Percentiles rank a stretch among this genome's conserved stretches.
Conservation (phyloP, 192 early-diverging fungal species). For the Ambispora gerdemannii region DNA sequence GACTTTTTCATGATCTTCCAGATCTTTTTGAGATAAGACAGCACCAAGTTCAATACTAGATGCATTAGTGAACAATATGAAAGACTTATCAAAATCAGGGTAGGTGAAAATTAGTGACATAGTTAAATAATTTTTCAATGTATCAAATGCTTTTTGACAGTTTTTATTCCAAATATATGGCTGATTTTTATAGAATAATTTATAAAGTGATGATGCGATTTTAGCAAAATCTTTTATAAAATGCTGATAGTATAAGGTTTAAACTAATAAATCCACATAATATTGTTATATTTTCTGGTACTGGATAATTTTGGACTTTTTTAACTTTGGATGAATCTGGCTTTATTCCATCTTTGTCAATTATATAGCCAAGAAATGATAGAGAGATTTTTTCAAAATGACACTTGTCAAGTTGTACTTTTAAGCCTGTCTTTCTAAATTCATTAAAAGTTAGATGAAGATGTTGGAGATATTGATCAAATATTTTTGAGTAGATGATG, state of each 20-base stretch:
- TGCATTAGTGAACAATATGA: too few relatives aligned
- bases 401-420: neutral
- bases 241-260: neutral
- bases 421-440: neutral
- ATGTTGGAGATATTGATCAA: conserved; percentile 29
- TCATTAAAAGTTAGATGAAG: neutral
- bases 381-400: neutral
- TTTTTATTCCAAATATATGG: neutral
- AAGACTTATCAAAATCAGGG: neutral
- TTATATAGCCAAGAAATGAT: neutral
- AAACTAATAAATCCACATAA: neutral
- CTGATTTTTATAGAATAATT: neutral
- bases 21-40: too few relatives aligned
- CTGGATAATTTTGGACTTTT: neutral
- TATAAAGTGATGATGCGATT: neutral
- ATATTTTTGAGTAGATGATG: conserved; percentile 29
- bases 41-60: too few relatives aligned
- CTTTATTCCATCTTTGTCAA: neutral
- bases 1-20: too few relatives aligned
- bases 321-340: neutral
- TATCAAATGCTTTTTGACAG: neutral
- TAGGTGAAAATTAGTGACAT: neutral
- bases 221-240: too few relatives aligned
- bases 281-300: neutral
- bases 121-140: neutral